These are phyloP conservation scores for Phialophora expanda DNA, from an alignment of 2,329 filamentous ascomycete genomes.

Conservation along the genomic window DNA sequence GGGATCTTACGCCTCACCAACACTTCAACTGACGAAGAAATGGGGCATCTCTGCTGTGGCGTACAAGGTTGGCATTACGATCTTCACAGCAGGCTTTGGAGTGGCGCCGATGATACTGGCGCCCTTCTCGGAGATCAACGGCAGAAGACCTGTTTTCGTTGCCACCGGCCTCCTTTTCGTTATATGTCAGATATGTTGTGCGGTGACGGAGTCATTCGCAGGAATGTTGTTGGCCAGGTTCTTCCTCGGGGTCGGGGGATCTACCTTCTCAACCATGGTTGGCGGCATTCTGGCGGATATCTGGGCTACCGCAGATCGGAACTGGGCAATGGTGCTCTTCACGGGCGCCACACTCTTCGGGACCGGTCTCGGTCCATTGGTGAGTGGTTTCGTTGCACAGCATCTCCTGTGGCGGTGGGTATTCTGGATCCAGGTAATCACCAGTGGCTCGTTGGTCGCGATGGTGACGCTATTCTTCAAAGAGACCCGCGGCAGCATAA, in stretches of 20 bases:
- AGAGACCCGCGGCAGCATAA: slow-evolving; percentile 80
- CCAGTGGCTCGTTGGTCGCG: slow-evolving; percentile 66
- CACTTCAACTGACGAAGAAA: slow-evolving; percentile 67
- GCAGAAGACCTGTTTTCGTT: slow-evolving; percentile 81
- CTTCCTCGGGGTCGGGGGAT: slow-evolving; percentile 71
- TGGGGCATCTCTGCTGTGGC: slow-evolving; percentile 69
- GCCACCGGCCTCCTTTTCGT: slow-evolving; percentile 75
- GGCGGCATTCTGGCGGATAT: slow-evolving; percentile 91
- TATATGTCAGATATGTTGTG: slow-evolving; percentile 69
- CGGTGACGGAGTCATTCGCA: slow-evolving; percentile 69
- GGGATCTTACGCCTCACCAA: slow-evolving; percentile 76
- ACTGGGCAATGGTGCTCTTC: slow-evolving; percentile 89
- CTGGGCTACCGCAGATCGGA: slow-evolving; percentile 77
- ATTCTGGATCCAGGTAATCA: slow-evolving; percentile 83
- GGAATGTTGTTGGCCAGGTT: slow-evolving; percentile 76
- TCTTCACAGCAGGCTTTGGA: slow-evolving; percentile 81
- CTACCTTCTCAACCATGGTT: slow-evolving; percentile 82
- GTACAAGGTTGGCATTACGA: slow-evolving; percentile 72
- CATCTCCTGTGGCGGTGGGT: slow-evolving; percentile 80
- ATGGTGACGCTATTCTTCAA: slow-evolving; percentile 73
- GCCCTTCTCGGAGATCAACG: slow-evolving; percentile 86
- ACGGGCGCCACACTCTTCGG: slow-evolving; percentile 77
- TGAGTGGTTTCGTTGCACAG: slow-evolving; percentile 71
- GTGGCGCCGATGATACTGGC: slow-evolving; percentile 86
- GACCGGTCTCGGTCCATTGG: slow-evolving; percentile 77